Percentiles rank a stretch among this genome's conserved stretches.
These are phyloP conservation scores for Trametes cubensis DNA, from an alignment of 768 basidiomycete genomes.

Conservation along the genomic window DNA sequence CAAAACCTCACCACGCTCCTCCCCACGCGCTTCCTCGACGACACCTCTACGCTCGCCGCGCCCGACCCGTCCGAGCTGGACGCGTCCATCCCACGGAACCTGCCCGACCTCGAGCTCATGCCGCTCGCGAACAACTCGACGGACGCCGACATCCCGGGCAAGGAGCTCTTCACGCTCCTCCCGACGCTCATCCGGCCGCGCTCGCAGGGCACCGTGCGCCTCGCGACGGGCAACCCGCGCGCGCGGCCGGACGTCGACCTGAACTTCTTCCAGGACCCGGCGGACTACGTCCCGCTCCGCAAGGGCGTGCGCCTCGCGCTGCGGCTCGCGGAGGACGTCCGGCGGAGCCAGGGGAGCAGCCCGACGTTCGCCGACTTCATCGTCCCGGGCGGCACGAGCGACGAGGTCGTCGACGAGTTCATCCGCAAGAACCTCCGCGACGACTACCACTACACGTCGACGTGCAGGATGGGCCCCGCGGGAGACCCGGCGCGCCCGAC, in stretches of 20 bases:
- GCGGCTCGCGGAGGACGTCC: constrained; percentile 23
- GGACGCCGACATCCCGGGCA: constrained; percentile 9
- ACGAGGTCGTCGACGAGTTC: constrained; percentile 26
- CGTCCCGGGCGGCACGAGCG: constrained; percentile 16
- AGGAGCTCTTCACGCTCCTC: constrained; percentile 25
- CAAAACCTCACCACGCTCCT: constrained; percentile 14
- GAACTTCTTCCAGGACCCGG: constrained; percentile 28
- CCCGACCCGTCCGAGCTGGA: constrained; percentile 8
- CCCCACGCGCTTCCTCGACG: constrained; percentile 17
- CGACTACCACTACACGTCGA: constrained; percentile 35
- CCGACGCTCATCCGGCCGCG: constrained; percentile 31
- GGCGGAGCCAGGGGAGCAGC: constrained; percentile 4
- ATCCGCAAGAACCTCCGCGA: constrained; percentile 15
- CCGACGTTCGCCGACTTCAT: constrained; percentile 13
- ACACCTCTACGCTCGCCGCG: background rate
- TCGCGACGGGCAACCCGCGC: constrained; percentile 36
- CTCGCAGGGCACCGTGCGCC: constrained; percentile 29
- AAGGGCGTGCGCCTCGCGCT: constrained; percentile 23
- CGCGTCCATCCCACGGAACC: constrained; percentile 17
- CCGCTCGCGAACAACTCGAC: constrained; percentile 13
- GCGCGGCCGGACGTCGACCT: constrained; percentile 36
- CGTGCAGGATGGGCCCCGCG: constrained; percentile 42
- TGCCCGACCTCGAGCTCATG: constrained; percentile 30
- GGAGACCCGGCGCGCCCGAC: constrained; percentile 30
- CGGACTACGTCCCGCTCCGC: constrained; percentile 33